Evolutionary conservation across 495 filamentous ascomycete species (phyloP).

Genomic region (Lophiotrema nucula): DNA sequence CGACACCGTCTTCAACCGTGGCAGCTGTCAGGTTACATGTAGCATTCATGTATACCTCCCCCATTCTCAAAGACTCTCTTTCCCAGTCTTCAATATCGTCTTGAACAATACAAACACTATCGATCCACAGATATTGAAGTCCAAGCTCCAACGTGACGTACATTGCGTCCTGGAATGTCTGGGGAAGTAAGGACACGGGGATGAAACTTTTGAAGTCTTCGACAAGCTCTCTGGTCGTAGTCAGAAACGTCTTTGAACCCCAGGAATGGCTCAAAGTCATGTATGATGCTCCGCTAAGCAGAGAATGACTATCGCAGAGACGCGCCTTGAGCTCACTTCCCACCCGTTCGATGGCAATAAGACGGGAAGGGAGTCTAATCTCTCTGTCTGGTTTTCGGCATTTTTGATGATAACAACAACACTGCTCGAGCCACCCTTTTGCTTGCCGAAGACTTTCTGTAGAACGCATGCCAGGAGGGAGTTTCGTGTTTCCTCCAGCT

Average conservation of each 20-base stretch:
- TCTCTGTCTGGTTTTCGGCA: no score
- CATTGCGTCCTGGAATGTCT: conserved; percentile 17
- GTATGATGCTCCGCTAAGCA: neutral
- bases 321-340: neutral
- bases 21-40: neutral
- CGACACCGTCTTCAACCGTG: neutral
- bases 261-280: neutral
- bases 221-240: neutral
- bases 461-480: no score
- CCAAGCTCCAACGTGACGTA: neutral
- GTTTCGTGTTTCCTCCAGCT: no score
- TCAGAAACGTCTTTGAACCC: neutral
- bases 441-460: no score
- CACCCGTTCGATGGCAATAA: neutral
- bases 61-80: neutral
- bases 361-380: neutral
- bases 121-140: conserved; percentile 20
- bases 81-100: conserved; percentile 14
- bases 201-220: neutral
- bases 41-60: neutral
- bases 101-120: conserved; percentile 24
- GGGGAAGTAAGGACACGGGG: neutral
- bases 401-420: no score
- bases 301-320: neutral
- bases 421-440: neutral